A percentile compares a stretch with the other conserved stretches of the same genome.
Evolutionary conservation across 2,329 filamentous ascomycete species (phyloP).

Genomic region (Polychaeton citri): DNA sequence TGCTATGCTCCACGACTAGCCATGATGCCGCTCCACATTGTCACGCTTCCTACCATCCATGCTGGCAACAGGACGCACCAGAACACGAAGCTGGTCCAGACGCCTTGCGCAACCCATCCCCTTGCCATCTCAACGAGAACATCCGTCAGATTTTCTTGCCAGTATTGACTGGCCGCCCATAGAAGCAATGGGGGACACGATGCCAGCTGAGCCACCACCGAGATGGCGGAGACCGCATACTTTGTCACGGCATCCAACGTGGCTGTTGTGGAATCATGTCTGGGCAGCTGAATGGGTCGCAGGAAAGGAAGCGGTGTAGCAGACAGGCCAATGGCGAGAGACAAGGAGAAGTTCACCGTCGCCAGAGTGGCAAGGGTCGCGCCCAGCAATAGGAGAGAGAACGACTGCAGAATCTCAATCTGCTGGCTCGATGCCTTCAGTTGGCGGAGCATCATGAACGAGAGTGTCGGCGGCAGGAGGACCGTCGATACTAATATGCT

Average conservation of each 20-base stretch:
- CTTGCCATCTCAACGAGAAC: slow-evolving; percentile 17
- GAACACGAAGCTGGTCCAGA: slow-evolving; percentile 17
- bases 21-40: slow-evolving; percentile 10
- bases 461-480: slow-evolving; percentile 7
- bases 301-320: slow-evolving; percentile 70
- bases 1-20: no score
- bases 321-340: slow-evolving; percentile 70
- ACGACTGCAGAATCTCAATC: slow-evolving; percentile 68
- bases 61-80: slow-evolving; percentile 22
- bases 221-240: not conserved
- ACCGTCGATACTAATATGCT: slow-evolving; percentile 5
- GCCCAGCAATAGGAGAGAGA: slow-evolving; percentile 83
- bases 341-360: slow-evolving; percentile 88
- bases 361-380: slow-evolving; percentile 86
- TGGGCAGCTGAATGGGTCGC: slow-evolving; percentile 14
- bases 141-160: slow-evolving; percentile 8
- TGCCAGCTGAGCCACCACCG: not conserved
- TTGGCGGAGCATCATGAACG: slow-evolving; percentile 16
- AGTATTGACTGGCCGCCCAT: slow-evolving; percentile 8
- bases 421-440: slow-evolving; percentile 50
- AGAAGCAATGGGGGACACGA: slow-evolving; percentile 11
- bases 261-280: not conserved
- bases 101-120: slow-evolving; percentile 19
- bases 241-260: not conserved
- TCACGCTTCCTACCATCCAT: slow-evolving; percentile 16